Base-by-base conservation (phyloP, 2,329 filamentous ascomycete genomes). In the Aspergillus sp. region DNA sequence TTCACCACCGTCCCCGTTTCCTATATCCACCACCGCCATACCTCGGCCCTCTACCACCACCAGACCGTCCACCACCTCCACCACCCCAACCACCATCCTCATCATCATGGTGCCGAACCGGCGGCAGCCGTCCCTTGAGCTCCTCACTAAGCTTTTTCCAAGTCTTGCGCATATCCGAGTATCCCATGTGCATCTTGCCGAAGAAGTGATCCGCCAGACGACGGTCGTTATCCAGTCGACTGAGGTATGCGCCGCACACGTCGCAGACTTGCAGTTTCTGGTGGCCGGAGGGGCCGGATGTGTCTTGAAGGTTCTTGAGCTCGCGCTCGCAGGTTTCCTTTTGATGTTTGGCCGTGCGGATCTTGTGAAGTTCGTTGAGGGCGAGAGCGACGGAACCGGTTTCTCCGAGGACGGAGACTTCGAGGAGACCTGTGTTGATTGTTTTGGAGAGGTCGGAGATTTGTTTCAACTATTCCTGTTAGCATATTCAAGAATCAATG, bases 231-330 rank as follows among this genome's bases (percentile, higher is more conserved):
- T 98, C 93, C 27, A 98, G 79, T 19, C 93, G 76, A 53, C 84
- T 90, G 33, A 98, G 79, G 67, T 97, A 98, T 5, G 93, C 93
- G 53, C 93, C 93, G 68, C 93, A 98, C 1, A 97, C 93, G 70
- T 98, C 93, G 77, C 93, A 98, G 42, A 98, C 93, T 68, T 98
- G 93, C 37, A 98, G 77, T 69, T 98, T 98, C 74, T 98, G 93
- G 69, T 98, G 93, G 15, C 93, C 93, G 0, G 84, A 90, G 0
- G 93, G 93, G 0, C 93, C 93, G 22, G 85, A 88, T 0, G 91
- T 97, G 70, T 98, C 93, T 47, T 86, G 87, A 20, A 98, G 78
- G 3, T 86, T 84, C 69, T 95, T 95, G 50, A 98, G 79, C 63
- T 97, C 91, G 52, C 85, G 81, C 71, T 96, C 90, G 53, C 83